Percentiles rank a stretch among this genome's conserved stretches.
Conservation (phyloP, 2,329 filamentous ascomycete species). For the Fusarium miscanthi region DNA sequence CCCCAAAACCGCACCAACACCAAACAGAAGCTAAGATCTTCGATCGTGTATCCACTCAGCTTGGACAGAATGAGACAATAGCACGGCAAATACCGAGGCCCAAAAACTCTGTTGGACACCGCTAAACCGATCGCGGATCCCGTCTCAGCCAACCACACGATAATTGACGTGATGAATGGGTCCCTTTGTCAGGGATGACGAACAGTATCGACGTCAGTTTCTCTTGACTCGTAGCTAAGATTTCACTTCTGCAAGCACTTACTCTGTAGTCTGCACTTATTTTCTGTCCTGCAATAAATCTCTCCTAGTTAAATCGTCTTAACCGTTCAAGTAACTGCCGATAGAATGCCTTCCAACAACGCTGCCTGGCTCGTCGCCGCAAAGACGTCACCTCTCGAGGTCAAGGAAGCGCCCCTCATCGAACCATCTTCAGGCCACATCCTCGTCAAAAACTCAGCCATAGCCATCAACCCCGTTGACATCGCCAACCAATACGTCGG, state of each 20-base stretch:
- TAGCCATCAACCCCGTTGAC: constrained; percentile 50
- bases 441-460: constrained; percentile 46
- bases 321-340: accelerated
- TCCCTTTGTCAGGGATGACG: not conserved
- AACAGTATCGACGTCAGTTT: not conserved
- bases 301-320: not conserved
- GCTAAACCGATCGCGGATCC: constrained; percentile 22
- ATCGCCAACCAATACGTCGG: constrained; percentile 38
- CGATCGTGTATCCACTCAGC: not conserved
- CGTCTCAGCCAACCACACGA: constrained; percentile 4
- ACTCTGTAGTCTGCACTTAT: not conserved
- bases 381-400: constrained; percentile 27
- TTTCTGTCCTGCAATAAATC: not conserved
- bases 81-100: not conserved
- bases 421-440: constrained; percentile 22
- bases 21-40: not conserved
- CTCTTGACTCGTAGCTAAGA: not conserved
- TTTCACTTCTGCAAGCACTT: not conserved
- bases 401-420: constrained; percentile 26
- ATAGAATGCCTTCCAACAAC: constrained; percentile 26
- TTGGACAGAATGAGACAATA: not conserved
- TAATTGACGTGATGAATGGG: constrained; percentile 1
- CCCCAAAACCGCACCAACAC: not conserved
- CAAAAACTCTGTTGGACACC: constrained; percentile 1
- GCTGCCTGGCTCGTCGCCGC: constrained; percentile 19